Percentiles rank a stretch among this genome's conserved stretches.
Conservation (phyloP, 176 grass and related monocot genomes). For the Coix lacrymajobi region DNA sequence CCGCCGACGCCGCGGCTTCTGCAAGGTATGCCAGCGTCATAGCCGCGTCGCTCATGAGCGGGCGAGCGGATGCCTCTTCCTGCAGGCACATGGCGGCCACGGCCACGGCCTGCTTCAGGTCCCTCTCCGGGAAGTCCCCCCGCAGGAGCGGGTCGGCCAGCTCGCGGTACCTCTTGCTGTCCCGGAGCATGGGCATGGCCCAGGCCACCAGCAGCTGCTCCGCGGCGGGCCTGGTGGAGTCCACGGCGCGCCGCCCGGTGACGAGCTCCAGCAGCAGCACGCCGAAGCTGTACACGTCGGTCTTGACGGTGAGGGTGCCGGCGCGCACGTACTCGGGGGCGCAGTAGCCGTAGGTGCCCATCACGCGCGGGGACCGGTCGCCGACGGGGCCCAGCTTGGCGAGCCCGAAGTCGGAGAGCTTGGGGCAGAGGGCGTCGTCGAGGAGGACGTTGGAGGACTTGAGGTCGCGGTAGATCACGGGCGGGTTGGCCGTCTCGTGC, state of each 20-base stretch:
- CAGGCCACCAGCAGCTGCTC: slow-evolving; percentile 15
- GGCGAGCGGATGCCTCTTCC: slow-evolving; percentile 16
- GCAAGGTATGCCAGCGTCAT: background rate
- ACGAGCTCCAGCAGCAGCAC: slow-evolving; percentile 30
- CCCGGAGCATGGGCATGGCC: slow-evolving; percentile 11
- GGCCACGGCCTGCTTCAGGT: slow-evolving; percentile 24
- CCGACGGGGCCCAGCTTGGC: slow-evolving; percentile 67
- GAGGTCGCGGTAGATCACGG: slow-evolving; percentile 31
- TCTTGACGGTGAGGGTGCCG: slow-evolving; percentile 18
- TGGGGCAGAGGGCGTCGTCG: slow-evolving; percentile 14
- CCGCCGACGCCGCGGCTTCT: background rate
- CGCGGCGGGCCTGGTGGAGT: background rate
- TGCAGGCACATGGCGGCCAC: slow-evolving; percentile 30
- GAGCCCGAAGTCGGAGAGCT: slow-evolving; percentile 86
- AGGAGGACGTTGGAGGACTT: slow-evolving; percentile 27
- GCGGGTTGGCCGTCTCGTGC: slow-evolving; percentile 13
- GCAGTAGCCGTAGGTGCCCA: slow-evolving; percentile 45
- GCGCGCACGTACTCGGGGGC: slow-evolving; percentile 41
- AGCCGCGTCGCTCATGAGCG: slow-evolving; percentile 19
- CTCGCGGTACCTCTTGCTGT: slow-evolving; percentile 13
- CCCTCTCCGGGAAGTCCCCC: slow-evolving; percentile 6
- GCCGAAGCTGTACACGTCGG: slow-evolving; percentile 35
- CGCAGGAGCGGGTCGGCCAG: slow-evolving; percentile 17
- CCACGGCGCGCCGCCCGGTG: slow-evolving; percentile 3
- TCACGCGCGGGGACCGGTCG: slow-evolving; percentile 31